These are phyloP conservation scores for Oropetium thomaeum DNA, from an alignment of 176 grass and related monocot genomes.

Conservation along the genomic window DNA sequence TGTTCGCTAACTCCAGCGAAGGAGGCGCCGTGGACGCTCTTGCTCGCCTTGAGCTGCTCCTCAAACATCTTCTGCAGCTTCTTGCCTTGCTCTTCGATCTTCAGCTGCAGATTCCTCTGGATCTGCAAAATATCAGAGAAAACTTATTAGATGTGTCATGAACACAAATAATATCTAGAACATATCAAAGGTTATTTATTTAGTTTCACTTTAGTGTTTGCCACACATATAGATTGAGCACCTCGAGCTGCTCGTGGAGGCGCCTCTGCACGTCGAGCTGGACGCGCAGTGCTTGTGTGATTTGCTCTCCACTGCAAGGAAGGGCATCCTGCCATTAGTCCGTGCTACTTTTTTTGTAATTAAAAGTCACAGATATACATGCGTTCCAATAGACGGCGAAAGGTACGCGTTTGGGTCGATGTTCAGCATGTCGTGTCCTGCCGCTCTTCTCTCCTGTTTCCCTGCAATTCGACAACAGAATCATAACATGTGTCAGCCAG, in stretches of 20 bases:
- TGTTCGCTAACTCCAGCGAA: not conserved
- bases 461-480: conserved; percentile 33
- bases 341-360: not conserved
- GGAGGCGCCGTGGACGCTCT: not conserved
- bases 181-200: not conserved
- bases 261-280: conserved; percentile 85
- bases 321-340: not conserved
- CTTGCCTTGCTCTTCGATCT: conserved; percentile 78
- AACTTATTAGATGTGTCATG: not conserved
- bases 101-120: conserved; percentile 73
- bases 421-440: conserved; percentile 40
- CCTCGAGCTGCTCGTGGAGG: conserved; percentile 97
- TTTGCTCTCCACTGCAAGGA: conserved; percentile 59
- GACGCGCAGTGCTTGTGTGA: conserved; percentile 73
- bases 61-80: conserved; percentile 80
- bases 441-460: conserved; percentile 47
- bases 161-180: not conserved
- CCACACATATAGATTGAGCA: conserved; percentile 25
- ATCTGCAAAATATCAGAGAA: conserved; percentile 32
- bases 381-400: conserved; percentile 22
- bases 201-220: not conserved
- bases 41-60: conserved; percentile 68
- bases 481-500: not conserved
- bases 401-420: conserved; percentile 50
- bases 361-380: not conserved